A percentile compares a stretch with the other conserved stretches of the same genome.
Evolutionary conservation across 495 filamentous ascomycete genomes (phyloP).

Genomic region (Staphylotrichum tortipilum): DNA sequence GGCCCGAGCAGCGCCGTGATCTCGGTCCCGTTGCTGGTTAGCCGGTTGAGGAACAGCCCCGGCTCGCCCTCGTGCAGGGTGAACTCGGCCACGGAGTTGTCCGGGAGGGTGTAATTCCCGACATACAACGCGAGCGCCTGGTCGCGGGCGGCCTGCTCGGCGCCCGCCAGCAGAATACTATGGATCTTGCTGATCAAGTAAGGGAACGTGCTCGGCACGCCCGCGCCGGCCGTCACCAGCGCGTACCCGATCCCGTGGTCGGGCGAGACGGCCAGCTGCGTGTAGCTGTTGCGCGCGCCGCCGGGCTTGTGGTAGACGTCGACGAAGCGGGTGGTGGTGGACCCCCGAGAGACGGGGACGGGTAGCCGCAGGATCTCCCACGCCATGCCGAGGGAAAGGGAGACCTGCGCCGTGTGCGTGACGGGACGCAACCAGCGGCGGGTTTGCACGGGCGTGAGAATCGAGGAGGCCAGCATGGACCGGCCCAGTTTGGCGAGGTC

Average conservation of each 20-base stretch:
- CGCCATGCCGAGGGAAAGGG: slow-evolving; percentile 41
- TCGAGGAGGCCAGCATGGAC: slow-evolving; percentile 40
- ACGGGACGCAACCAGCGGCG: slow-evolving; percentile 47
- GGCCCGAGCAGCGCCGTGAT: background rate
- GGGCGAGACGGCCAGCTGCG: slow-evolving; percentile 37
- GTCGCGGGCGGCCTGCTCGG: slow-evolving; percentile 7
- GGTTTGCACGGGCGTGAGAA: slow-evolving; percentile 36
- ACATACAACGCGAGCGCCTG: background rate
- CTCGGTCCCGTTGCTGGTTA: slow-evolving; percentile 7
- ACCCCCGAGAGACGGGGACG: background rate
- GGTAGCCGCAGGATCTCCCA: slow-evolving; percentile 42
- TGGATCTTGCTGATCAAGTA: background rate
- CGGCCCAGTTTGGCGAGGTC: slow-evolving; percentile 43
- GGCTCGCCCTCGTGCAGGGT: background rate
- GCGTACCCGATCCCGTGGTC: slow-evolving; percentile 43
- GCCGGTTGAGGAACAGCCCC: background rate
- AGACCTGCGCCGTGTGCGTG: slow-evolving; percentile 34
- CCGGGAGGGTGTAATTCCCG: background rate
- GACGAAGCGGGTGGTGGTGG: slow-evolving; percentile 2
- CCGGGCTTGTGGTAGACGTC: slow-evolving; percentile 40
- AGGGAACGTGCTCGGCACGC: background rate
- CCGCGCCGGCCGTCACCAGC: background rate
- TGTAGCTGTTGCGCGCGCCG: slow-evolving; percentile 34
- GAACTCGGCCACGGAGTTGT: background rate
- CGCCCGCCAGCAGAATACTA: background rate